Conservation (phyloP, 2,329 filamentous ascomycete genomes). For the Penicillium nordicum region DNA sequence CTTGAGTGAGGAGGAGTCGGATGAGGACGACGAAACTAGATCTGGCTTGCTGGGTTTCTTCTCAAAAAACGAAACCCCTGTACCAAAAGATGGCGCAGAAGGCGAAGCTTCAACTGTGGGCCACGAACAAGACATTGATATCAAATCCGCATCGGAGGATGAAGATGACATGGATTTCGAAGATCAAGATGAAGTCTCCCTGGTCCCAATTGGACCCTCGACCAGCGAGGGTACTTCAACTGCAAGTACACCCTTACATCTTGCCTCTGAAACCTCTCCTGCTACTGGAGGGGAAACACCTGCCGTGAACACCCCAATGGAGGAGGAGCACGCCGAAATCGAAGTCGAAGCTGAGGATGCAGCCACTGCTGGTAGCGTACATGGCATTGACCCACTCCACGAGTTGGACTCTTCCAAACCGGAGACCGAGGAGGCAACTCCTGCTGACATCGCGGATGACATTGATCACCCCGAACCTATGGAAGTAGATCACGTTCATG, state of each 20-base stretch:
- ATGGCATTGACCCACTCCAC: background rate
- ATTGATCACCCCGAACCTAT: slow-evolving; percentile 8
- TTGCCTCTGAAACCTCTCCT: slow-evolving; percentile 15
- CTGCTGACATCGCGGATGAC: background rate
- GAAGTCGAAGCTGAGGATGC: background rate
- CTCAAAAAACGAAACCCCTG: slow-evolving; percentile 39
- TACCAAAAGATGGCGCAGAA: slow-evolving; percentile 34
- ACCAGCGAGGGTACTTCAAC: slow-evolving; percentile 18
- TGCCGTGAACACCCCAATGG: slow-evolving; percentile 14
- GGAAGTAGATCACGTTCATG: slow-evolving; percentile 19
- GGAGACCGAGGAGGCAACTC: background rate
- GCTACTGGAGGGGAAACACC: slow-evolving; percentile 11
- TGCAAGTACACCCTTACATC: slow-evolving; percentile 30
- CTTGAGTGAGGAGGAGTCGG: slow-evolving; percentile 52
- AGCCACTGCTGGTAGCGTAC: background rate
- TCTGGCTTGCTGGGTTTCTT: slow-evolving; percentile 49
- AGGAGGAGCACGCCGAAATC: background rate
- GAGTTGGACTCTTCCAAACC: background rate
- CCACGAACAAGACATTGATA: slow-evolving; percentile 27
- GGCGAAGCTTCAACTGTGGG: slow-evolving; percentile 25
- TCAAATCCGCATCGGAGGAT: slow-evolving; percentile 19
- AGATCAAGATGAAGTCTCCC: slow-evolving; percentile 36
- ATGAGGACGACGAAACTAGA: slow-evolving; percentile 41
- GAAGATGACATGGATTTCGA: slow-evolving; percentile 30
- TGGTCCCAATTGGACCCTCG: slow-evolving; percentile 32